Conservation (phyloP, 2,329 filamentous ascomycete genomes). For the Diplodia scrobiculata region DNA sequence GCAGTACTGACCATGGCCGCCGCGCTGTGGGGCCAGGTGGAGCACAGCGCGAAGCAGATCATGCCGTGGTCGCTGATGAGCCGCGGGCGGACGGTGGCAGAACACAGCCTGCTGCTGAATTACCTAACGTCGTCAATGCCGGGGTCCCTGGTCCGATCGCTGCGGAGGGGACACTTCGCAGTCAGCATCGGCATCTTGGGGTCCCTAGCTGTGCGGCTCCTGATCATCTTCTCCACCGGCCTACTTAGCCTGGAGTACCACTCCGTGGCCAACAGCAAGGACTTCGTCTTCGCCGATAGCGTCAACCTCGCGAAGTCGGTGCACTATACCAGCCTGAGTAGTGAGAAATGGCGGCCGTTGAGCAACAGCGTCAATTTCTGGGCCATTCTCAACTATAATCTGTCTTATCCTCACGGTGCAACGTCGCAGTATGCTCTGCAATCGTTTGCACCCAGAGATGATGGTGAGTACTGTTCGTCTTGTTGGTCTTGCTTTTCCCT, state of each 20-base stretch:
- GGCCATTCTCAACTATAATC: not conserved
- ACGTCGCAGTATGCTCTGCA: constrained; percentile 3
- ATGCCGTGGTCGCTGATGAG: constrained; percentile 9
- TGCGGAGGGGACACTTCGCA: not conserved
- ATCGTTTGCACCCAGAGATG: not conserved
- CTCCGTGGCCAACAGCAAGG: not conserved
- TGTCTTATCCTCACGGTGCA: not conserved
- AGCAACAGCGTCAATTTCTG: not conserved
- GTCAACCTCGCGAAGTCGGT: not conserved
- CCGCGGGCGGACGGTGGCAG: not conserved
- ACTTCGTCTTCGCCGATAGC: not conserved
- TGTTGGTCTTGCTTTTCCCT: not conserved
- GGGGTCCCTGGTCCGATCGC: not conserved
- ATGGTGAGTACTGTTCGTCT: not conserved
- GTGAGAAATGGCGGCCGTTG: not conserved
- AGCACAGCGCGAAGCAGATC: not conserved
- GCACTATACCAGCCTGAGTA: not conserved
- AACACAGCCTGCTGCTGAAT: constrained; percentile 3
- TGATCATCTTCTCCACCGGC: constrained; percentile 19
- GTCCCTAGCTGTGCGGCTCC: not conserved
- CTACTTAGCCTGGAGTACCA: constrained; percentile 13
- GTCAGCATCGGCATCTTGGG: constrained; percentile 6
- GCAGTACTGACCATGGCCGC: constrained; percentile 9
- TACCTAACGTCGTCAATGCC: constrained; percentile 8
- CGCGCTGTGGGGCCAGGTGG: constrained; percentile 8